Percentiles rank a stretch among this genome's conserved stretches.
phyloP scores from a whole-genome alignment of 2,329 filamentous ascomycete genomes.

The Trichoderma aggressivum region DNA sequence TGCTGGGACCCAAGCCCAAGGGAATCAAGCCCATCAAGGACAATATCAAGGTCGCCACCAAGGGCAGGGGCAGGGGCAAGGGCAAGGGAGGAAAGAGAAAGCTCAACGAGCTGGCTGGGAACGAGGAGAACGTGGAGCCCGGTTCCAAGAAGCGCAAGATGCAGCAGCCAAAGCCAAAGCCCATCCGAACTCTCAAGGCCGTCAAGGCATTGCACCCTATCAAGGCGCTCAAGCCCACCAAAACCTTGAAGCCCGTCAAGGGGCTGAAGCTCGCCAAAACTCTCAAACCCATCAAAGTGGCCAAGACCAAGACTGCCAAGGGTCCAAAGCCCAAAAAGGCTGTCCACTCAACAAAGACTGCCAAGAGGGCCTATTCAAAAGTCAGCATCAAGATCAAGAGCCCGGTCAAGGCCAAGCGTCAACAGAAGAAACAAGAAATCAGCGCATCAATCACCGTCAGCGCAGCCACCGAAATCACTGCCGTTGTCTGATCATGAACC shows the following conservation, averaged over 20 bases:
- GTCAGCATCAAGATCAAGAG: slow-evolving; percentile 3
- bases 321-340: background rate
- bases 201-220: slow-evolving; percentile 3
- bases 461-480: background rate
- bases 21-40: slow-evolving; percentile 51
- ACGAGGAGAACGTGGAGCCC: slow-evolving; percentile 39
- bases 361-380: background rate
- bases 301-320: background rate
- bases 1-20: slow-evolving; percentile 60
- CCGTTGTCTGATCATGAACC: background rate
- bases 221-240: background rate
- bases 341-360: background rate
- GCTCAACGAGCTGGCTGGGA: slow-evolving; percentile 50
- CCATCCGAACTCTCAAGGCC: slow-evolving; percentile 10
- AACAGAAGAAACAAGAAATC: background rate
- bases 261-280: background rate
- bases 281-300: background rate
- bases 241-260: background rate
- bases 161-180: slow-evolving; percentile 27
- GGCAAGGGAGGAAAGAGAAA: slow-evolving; percentile 52
- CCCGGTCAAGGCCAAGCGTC: background rate
- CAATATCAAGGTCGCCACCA: slow-evolving; percentile 40
- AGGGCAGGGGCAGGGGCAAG: slow-evolving; percentile 24
- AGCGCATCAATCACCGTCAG: slow-evolving; percentile 3
- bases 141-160: slow-evolving; percentile 39